Conservation (phyloP, 257 asterid species). For the Solanum gracilifrons region DNA sequence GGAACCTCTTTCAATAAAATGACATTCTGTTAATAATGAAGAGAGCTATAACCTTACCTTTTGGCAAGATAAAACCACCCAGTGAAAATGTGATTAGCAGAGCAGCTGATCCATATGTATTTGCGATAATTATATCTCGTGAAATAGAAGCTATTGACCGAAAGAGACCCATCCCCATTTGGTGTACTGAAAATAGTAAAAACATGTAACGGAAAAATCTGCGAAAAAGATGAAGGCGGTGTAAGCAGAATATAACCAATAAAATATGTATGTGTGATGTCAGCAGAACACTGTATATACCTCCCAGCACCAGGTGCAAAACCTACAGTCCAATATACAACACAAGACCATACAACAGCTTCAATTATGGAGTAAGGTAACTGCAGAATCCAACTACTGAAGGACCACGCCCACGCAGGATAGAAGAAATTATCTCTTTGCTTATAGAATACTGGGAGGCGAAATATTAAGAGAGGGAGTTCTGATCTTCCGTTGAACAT, state of each 20-base stretch:
- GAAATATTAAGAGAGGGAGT: constrained; percentile 66
- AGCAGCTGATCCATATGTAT: constrained; percentile 81
- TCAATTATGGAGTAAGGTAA: constrained; percentile 76
- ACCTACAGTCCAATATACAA: constrained; percentile 70
- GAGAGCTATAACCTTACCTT: constrained; percentile 27
- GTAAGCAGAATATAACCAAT: background rate
- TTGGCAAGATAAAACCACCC: constrained; percentile 83
- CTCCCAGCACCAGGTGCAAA: constrained; percentile 71
- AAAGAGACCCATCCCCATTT: constrained; percentile 91
- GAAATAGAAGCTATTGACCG: constrained; percentile 73
- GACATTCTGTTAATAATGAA: background rate
- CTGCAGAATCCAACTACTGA: constrained; percentile 62
- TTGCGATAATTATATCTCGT: constrained; percentile 72
- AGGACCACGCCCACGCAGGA: constrained; percentile 89
- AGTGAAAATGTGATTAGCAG: constrained; percentile 49
- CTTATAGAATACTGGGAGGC: constrained; percentile 91
- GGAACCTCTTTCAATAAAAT: background rate
- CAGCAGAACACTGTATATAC: constrained; percentile 11
- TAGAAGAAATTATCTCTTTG: constrained; percentile 80
- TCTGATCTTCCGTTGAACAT: constrained; percentile 86
- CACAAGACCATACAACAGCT: constrained; percentile 65
- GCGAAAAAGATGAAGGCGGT: background rate
- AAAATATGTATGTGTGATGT: background rate
- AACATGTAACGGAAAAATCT: constrained; percentile 69
- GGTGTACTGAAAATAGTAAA: constrained; percentile 60